These are phyloP conservation scores for Cryptococcus sp. DNA, from an alignment of 1,284 basidiomycete genomes.

Conservation along the genomic window DNA sequence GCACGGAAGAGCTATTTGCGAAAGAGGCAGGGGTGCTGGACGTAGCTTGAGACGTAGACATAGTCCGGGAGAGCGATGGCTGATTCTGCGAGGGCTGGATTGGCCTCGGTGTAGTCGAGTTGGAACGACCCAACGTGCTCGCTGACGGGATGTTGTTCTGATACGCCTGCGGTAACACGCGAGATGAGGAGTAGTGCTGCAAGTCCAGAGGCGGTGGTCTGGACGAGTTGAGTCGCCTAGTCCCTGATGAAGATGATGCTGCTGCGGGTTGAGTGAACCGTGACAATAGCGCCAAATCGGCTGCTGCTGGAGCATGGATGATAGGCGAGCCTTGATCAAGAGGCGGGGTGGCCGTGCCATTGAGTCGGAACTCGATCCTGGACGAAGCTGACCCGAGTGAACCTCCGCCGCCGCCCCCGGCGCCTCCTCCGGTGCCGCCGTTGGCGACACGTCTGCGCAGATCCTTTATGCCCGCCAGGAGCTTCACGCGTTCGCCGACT, in stretches of 20 bases:
- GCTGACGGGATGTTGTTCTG: slow-evolving; percentile 23
- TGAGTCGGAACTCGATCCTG: slow-evolving; percentile 20
- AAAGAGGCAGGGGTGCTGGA: slow-evolving; percentile 16
- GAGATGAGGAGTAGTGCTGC: slow-evolving; percentile 25
- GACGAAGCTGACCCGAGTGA: slow-evolving; percentile 4
- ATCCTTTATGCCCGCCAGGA: slow-evolving; percentile 77
- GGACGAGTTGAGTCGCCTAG: slow-evolving; percentile 27
- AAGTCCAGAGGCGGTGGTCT: slow-evolving; percentile 43
- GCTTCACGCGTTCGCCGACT: slow-evolving; percentile 85
- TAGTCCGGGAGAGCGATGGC: slow-evolving; percentile 6
- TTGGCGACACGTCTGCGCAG: slow-evolving; percentile 60
- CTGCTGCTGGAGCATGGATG: not conserved
- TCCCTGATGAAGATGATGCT: slow-evolving; percentile 6
- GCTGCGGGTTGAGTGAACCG: slow-evolving; percentile 11
- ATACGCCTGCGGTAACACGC: slow-evolving; percentile 34
- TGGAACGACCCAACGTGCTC: slow-evolving; percentile 7
- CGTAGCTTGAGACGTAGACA: slow-evolving; percentile 6
- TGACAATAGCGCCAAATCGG: slow-evolving; percentile 5
- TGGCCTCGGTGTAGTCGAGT: slow-evolving; percentile 24
- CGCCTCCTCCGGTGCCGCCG: not conserved
- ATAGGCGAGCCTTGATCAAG: slow-evolving; percentile 8
- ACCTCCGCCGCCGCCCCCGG: not conserved
- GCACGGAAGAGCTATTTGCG: slow-evolving; percentile 18
- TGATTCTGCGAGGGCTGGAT: slow-evolving; percentile 4
- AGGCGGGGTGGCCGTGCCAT: slow-evolving; percentile 25